Percentiles rank a stretch among this genome's conserved stretches.
These are phyloP conservation scores for Torulaspora microellipsoides DNA, from an alignment of 805 yeast genomes.

Conservation along the genomic window DNA sequence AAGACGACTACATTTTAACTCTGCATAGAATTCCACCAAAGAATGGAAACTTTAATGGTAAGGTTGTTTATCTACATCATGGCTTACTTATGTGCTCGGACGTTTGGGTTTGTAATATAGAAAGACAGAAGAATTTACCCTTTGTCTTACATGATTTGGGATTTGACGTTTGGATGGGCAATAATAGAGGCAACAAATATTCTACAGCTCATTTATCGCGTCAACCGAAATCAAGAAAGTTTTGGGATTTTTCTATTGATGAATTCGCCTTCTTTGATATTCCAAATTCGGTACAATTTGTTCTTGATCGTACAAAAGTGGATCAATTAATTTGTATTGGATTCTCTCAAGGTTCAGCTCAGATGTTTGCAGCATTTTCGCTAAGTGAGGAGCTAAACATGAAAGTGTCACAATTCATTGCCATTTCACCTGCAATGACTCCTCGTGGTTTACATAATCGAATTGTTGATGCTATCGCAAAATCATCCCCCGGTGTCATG, in stretches of 20 bases:
- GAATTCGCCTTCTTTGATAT: constrained; percentile 90
- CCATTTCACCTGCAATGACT: constrained; percentile 90
- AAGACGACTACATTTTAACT: constrained; percentile 72
- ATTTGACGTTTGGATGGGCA: constrained; percentile 93
- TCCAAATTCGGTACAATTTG: constrained; percentile 75
- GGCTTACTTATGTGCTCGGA: constrained; percentile 89
- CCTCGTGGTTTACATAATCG: constrained; percentile 80
- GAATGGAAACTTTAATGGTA: constrained; percentile 29
- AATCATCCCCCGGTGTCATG: constrained; percentile 70
- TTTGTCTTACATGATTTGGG: constrained; percentile 73
- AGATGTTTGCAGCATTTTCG: constrained; percentile 79
- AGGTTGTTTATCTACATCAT: constrained; percentile 81
- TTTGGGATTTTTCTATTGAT: constrained; percentile 90
- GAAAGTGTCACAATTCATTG: constrained; percentile 57
- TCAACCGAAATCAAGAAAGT: constrained; percentile 40
- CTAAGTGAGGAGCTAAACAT: constrained; percentile 57
- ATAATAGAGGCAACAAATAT: constrained; percentile 89
- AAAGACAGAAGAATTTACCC: constrained; percentile 58
- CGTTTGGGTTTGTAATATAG: constrained; percentile 57
- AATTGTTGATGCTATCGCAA: constrained; percentile 67
- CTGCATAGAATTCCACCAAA: constrained; percentile 61
- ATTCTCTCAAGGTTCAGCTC: constrained; percentile 92
- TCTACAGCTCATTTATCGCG: constrained; percentile 66
- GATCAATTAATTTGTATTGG: constrained; percentile 66
- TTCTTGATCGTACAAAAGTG: constrained; percentile 48